These are phyloP conservation scores for Apiospora rasikravindrae DNA, from an alignment of 2,329 filamentous ascomycete species.

Conservation along the genomic window DNA sequence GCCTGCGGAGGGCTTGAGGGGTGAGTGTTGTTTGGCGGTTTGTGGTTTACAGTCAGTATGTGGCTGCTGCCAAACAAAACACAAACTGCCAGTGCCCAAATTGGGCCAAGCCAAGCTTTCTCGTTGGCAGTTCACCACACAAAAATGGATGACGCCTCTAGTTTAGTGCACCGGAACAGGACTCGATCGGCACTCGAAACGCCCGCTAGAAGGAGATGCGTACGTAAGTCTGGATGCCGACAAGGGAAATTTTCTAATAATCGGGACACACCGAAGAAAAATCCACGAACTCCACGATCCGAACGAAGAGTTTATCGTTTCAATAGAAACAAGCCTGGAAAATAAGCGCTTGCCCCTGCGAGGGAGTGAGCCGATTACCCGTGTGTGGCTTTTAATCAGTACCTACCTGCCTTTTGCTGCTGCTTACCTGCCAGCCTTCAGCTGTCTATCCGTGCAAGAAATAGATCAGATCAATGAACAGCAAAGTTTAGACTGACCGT, in stretches of 20 bases:
- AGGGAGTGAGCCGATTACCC: not conserved
- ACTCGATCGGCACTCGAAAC: not conserved
- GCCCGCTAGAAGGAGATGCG: not conserved
- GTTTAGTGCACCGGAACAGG: not conserved
- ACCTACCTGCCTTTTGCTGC: not conserved
- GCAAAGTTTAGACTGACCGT: not conserved
- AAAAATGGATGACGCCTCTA: slow-evolving; percentile 2
- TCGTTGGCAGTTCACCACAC: not conserved
- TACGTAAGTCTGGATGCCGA: slow-evolving; percentile 3
- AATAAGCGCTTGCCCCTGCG: not conserved
- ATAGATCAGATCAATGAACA: not conserved
- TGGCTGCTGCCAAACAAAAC: too few species aligned
- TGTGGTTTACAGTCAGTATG: too few species aligned
- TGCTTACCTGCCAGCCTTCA: not conserved
- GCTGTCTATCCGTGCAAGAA: not conserved
- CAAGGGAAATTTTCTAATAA: not conserved
- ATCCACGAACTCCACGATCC: not conserved
- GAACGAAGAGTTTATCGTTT: not conserved
- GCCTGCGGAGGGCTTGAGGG: not conserved
- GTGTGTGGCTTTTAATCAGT: too few species aligned
- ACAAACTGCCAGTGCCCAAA: not conserved
- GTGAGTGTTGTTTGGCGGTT: not conserved
- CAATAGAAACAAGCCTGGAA: not conserved
- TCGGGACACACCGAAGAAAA: not conserved
- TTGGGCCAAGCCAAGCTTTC: slow-evolving; percentile 1